These are phyloP conservation scores for Leccinum ochraceum DNA, from an alignment of 768 basidiomycete species.

Conservation along the genomic window DNA sequence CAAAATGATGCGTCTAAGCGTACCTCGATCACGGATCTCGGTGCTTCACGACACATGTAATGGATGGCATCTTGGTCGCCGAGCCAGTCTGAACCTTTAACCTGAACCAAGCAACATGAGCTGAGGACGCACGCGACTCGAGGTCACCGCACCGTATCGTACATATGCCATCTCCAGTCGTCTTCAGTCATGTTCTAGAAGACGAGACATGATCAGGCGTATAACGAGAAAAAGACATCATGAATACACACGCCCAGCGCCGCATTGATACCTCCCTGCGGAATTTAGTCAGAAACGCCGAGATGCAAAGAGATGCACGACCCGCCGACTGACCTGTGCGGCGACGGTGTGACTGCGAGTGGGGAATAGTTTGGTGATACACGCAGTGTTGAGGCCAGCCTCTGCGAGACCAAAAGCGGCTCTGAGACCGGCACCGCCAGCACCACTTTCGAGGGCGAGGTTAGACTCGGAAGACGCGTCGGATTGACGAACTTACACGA, in stretches of 20 bases:
- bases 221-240: constrained; percentile 7
- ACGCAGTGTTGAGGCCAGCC: constrained; percentile 97
- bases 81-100: constrained; percentile 99
- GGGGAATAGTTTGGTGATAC: constrained; percentile 98
- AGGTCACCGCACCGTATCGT: constrained; percentile 71
- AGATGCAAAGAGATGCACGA: background rate
- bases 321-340: constrained; percentile 66
- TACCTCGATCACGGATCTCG: constrained; percentile 90
- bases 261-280: constrained; percentile 95
- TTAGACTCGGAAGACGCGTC: constrained; percentile 16
- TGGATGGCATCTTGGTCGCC: constrained; percentile 99
- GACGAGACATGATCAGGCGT: background rate
- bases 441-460: constrained; percentile 60
- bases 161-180: constrained; percentile 99
- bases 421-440: constrained; percentile 96
- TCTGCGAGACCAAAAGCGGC: constrained; percentile 99
- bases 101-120: constrained; percentile 46
- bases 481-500: constrained; percentile 72
- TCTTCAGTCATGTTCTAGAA: constrained; percentile 97
- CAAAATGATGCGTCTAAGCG: constrained; percentile 9
- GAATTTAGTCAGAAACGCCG: constrained; percentile 15
- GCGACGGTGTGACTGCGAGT: constrained; percentile 99
- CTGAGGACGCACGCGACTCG: constrained; percentile 6
- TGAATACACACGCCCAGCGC: constrained; percentile 76
- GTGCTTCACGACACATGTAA: constrained; percentile 99